phyloP scores from a whole-genome alignment of 2,329 filamentous ascomycete species.

The Fusarium sp. region DNA sequence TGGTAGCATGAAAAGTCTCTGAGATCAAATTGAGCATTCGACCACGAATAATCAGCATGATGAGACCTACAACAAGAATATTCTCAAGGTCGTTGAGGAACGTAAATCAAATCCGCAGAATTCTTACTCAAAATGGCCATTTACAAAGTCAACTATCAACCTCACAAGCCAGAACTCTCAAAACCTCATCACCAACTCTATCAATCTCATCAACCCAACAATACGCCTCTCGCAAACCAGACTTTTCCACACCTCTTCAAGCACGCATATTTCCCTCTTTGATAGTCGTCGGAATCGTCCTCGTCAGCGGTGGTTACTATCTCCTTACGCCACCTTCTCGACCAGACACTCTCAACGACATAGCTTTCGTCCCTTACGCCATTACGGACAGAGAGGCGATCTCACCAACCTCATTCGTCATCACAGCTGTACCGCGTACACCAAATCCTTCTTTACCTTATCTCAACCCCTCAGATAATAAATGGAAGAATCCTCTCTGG shows the following conservation, averaged over 20 bases:
- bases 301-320: constrained; percentile 47
- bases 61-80: constrained; percentile 18
- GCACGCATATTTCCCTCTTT: constrained; percentile 43
- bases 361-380: constrained; percentile 73
- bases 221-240: constrained; percentile 24
- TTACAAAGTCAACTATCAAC: not conserved
- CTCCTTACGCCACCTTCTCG: constrained; percentile 40
- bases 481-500: constrained; percentile 73
- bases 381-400: constrained; percentile 71
- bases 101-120: not conserved
- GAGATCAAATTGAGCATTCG: not conserved
- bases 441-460: constrained; percentile 47
- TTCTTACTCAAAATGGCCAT: not conserved
- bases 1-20: not conserved
- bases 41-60: not conserved
- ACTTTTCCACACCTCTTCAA: constrained; percentile 60
- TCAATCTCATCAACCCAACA: constrained; percentile 4
- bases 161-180: not conserved
- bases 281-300: constrained; percentile 37
- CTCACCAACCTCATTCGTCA: constrained; percentile 75
- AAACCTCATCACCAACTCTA: not conserved
- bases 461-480: constrained; percentile 29
- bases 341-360: constrained; percentile 62
- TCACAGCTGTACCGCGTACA: constrained; percentile 67
- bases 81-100: not conserved